Evolutionary conservation across 2,329 filamentous ascomycete species (phyloP).

Genomic region (Aspergillus sp.): DNA sequence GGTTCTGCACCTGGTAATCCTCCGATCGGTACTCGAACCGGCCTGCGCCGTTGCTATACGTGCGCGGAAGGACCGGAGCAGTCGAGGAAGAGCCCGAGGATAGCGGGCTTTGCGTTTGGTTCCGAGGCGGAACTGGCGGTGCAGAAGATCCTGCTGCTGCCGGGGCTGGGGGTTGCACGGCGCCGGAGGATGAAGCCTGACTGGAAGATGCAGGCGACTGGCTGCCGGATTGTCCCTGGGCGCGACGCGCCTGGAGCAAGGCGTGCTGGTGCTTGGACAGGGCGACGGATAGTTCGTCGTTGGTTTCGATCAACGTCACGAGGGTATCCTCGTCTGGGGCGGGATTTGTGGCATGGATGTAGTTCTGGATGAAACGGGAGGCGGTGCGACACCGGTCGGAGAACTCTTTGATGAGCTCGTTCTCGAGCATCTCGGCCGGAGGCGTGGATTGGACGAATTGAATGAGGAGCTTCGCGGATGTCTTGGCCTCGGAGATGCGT

Average conservation of each 20-base stretch:
- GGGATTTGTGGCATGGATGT: constrained; percentile 78
- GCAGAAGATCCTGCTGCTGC: not conserved
- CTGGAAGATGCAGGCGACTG: constrained; percentile 22
- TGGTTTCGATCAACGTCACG: constrained; percentile 89
- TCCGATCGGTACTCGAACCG: constrained; percentile 41
- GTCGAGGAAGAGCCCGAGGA: constrained; percentile 18
- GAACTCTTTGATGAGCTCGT: constrained; percentile 93
- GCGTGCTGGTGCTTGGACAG: constrained; percentile 83
- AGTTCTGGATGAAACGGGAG: constrained; percentile 77
- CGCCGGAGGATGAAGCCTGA: constrained; percentile 19
- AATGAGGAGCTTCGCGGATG: constrained; percentile 85
- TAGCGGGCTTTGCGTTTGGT: constrained; percentile 10
- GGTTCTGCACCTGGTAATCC: constrained; percentile 45
- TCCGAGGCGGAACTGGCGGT: constrained; percentile 19
- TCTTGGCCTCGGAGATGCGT: constrained; percentile 85
- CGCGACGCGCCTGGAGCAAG: constrained; percentile 60
- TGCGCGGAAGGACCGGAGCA: not conserved
- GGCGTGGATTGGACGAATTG: constrained; percentile 89
- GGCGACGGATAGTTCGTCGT: constrained; percentile 82
- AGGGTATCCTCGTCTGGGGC: constrained; percentile 90
- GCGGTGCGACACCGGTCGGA: constrained; percentile 80
- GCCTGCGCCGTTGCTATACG: constrained; percentile 14
- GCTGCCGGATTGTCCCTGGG: constrained; percentile 23
- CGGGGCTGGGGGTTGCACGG: constrained; percentile 15
- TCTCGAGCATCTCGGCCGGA: constrained; percentile 69